Percentiles rank a stretch among this genome's conserved stretches.
Conservation (phyloP, 345 rosid species). For the Gossypium arboreum region DNA sequence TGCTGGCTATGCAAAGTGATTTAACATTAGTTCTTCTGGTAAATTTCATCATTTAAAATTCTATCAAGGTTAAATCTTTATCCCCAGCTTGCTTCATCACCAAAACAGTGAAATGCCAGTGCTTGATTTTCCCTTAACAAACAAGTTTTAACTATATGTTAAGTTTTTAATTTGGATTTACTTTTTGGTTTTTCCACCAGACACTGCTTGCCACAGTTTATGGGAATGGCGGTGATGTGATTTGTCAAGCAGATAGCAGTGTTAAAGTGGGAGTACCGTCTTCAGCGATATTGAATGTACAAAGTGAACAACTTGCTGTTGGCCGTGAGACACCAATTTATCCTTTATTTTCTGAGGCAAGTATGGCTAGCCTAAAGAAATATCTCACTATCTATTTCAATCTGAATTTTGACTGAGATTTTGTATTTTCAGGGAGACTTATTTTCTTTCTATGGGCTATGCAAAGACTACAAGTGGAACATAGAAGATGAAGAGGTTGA, state of each 20-base stretch:
- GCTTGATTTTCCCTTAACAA: background rate
- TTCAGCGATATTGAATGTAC: constrained; percentile 53
- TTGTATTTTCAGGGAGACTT: constrained; percentile 63
- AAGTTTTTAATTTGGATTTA: constrained; percentile 2
- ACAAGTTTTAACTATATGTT: background rate
- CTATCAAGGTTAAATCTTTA: background rate
- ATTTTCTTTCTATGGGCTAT: constrained; percentile 76
- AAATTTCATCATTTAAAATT: background rate
- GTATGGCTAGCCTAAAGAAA: constrained; percentile 28
- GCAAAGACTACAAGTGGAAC: constrained; percentile 69
- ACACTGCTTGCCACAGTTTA: constrained; percentile 59
- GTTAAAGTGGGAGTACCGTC: constrained; percentile 74
- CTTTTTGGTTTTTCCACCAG: constrained; percentile 38
- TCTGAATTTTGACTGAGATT: constrained; percentile 23
- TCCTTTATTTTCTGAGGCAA: constrained; percentile 79
- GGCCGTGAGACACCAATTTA: constrained; percentile 67
- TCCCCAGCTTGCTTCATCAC: background rate
- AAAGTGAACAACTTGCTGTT: constrained; percentile 77
- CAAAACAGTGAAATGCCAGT: background rate
- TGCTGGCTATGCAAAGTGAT: background rate
- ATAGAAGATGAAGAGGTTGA: constrained; percentile 70
- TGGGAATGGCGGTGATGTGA: constrained; percentile 49
- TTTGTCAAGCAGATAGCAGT: constrained; percentile 62
- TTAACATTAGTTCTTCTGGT: background rate
- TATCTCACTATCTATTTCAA: constrained; percentile 12